Conservation (phyloP, 306 rosid species). For the Vigna mungo region DNA sequence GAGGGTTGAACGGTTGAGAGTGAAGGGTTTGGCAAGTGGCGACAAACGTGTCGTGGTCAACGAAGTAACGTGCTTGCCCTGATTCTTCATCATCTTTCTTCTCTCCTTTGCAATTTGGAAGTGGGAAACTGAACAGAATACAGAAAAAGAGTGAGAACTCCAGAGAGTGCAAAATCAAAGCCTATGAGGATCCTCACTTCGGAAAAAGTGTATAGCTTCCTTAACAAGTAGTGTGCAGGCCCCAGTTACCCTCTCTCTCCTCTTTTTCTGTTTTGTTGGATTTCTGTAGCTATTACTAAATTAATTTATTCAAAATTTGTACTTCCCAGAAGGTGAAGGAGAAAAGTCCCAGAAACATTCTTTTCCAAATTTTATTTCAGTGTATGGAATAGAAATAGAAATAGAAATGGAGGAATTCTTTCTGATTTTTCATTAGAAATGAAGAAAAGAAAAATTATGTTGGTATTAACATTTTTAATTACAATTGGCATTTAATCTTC, state of each 20-base stretch:
- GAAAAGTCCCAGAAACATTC: no score
- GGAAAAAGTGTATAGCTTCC: not conserved
- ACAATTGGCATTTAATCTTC: not conserved
- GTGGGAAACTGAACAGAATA: not conserved
- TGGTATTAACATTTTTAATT: not conserved
- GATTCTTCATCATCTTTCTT: conserved; percentile 39
- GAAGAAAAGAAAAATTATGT: not conserved
- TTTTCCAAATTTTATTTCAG: not conserved
- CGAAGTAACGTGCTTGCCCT: conserved; percentile 34
- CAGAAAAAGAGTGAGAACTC: not conserved
- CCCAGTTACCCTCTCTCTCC: not conserved
- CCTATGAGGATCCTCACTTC: conserved; percentile 6
- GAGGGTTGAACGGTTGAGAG: conserved; percentile 42
- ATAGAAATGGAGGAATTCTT: no score
- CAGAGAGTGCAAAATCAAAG: not conserved
- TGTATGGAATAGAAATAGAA: no score
- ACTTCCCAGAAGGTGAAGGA: not conserved
- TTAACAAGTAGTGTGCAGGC: conserved; percentile 5
- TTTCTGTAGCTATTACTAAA: not conserved
- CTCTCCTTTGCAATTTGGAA: conserved; percentile 22
- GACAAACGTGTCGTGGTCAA: conserved; percentile 61
- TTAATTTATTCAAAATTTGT: not conserved
- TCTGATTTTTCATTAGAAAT: no score
- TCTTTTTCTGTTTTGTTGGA: not conserved
- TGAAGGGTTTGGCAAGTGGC: conserved; percentile 70